These are phyloP conservation scores for Boletellus sp. DNA, from an alignment of 768 basidiomycete genomes.

Conservation along the genomic window DNA sequence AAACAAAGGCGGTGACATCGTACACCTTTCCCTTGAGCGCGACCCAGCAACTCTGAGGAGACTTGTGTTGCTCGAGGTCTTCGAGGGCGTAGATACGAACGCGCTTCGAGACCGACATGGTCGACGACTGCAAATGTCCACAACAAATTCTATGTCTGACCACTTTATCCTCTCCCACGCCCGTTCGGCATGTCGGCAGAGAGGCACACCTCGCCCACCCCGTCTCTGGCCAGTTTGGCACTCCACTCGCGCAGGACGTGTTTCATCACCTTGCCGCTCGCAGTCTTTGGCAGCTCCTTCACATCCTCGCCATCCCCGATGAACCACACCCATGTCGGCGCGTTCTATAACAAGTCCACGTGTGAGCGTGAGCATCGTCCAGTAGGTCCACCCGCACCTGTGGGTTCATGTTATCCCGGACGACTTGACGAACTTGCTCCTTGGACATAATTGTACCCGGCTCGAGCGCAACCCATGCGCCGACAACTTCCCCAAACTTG, in stretches of 20 bases:
- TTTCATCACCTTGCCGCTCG: conserved; percentile 86
- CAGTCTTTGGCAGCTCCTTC: conserved; percentile 73
- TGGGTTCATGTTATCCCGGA: conserved; percentile 66
- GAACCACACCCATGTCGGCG: conserved; percentile 83
- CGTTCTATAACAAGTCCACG: conserved; percentile 47
- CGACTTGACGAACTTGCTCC: conserved; percentile 52
- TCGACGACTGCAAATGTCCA: not conserved
- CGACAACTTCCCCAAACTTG: conserved; percentile 74
- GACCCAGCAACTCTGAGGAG: conserved; percentile 73
- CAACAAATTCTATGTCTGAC: conserved; percentile 2
- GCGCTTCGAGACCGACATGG: conserved; percentile 58
- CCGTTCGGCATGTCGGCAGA: conserved; percentile 7
- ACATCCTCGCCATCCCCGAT: conserved; percentile 59
- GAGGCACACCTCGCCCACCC: conserved; percentile 34
- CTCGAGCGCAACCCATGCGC: conserved; percentile 69
- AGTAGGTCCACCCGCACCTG: conserved; percentile 47
- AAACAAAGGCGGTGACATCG: conserved; percentile 79
- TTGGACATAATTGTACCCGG: conserved; percentile 35
- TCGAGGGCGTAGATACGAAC: conserved; percentile 70
- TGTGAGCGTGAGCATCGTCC: not conserved
- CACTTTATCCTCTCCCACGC: conserved; percentile 17
- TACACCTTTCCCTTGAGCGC: conserved; percentile 80
- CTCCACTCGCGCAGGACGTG: conserved; percentile 72
- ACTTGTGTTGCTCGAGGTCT: conserved; percentile 66
- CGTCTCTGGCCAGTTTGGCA: conserved; percentile 45